Conservation (phyloP, 2,329 filamentous ascomycete species). For the Cryphonectria carpinicola region DNA sequence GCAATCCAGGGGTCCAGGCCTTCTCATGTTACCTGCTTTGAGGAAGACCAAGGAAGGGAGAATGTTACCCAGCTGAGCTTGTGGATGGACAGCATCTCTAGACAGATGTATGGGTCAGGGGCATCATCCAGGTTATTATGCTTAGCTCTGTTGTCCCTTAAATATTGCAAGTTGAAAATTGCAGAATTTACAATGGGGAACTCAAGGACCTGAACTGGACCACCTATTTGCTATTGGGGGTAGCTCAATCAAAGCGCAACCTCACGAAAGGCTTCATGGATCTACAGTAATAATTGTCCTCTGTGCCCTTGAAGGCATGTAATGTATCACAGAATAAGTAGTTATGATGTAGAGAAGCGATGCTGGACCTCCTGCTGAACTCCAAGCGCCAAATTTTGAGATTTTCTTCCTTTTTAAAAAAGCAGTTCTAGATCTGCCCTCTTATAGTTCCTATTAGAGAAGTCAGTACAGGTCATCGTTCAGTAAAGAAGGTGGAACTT, state of each 20-base stretch:
- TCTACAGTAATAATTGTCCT: conserved; percentile 14
- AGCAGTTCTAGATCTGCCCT: neutral
- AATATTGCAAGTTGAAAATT: neutral
- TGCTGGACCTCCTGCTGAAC: neutral
- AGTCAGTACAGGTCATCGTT: neutral
- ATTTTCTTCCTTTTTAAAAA: neutral
- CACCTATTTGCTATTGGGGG: neutral
- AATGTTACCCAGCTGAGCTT: neutral
- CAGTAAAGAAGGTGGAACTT: neutral
- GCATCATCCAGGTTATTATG: neutral
- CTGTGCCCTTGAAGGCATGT: neutral
- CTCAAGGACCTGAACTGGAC: neutral
- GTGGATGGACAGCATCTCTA: neutral
- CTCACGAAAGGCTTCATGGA: neutral
- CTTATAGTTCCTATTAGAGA: neutral
- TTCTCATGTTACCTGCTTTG: neutral
- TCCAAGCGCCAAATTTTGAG: neutral
- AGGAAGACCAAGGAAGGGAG: neutral
- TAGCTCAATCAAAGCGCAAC: neutral
- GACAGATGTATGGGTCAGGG: neutral
- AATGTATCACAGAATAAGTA: no score
- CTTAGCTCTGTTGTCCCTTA: neutral
- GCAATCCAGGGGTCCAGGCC: neutral
- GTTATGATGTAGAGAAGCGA: neutral
- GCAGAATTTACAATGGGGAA: neutral